Percentiles rank a stretch among this genome's conserved stretches.
phyloP scores from a whole-genome alignment of 169 alveolate species.

The Eimeria necatrix region DNA sequence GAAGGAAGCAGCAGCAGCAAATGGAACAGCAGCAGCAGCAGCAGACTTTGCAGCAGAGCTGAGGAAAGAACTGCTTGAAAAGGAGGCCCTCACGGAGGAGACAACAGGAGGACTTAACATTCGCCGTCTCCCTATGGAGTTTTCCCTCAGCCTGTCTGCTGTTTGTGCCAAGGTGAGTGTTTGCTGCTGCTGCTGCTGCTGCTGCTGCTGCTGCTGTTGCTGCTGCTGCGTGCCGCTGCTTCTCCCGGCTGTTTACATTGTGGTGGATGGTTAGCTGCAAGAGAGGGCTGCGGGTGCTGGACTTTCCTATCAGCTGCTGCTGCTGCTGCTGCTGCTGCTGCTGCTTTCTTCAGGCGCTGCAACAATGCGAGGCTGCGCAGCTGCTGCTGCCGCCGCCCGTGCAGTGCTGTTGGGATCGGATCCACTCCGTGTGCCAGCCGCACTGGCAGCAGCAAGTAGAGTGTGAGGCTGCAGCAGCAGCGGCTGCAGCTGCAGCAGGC shows the following conservation, averaged over 20 bases:
- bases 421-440: constrained; percentile 29
- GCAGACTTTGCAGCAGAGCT: background rate
- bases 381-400: constrained; percentile 58
- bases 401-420: constrained; percentile 64
- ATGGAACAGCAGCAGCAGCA: constrained; percentile 23
- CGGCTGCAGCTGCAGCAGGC: constrained; percentile 9
- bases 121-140: constrained; percentile 50
- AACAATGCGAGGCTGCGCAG: constrained; percentile 13
- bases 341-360: constrained; percentile 28
- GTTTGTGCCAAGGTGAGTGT: constrained; percentile 27
- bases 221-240: constrained; percentile 54
- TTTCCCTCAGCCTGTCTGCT: constrained; percentile 43
- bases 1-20: constrained; percentile 13
- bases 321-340: constrained; percentile 8
- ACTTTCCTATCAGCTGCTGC: background rate
- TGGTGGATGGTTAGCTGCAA: background rate
- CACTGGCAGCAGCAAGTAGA: constrained; percentile 64
- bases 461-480: constrained; percentile 25
- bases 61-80: background rate
- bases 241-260: background rate
- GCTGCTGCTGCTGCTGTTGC: constrained; percentile 46
- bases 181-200: constrained; percentile 36
- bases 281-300: too few species aligned
- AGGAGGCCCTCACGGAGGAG: constrained; percentile 52
- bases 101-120: constrained; percentile 3